Base-by-base conservation (phyloP, 2,329 filamentous ascomycete species). In the Xylaria digitata region DNA sequence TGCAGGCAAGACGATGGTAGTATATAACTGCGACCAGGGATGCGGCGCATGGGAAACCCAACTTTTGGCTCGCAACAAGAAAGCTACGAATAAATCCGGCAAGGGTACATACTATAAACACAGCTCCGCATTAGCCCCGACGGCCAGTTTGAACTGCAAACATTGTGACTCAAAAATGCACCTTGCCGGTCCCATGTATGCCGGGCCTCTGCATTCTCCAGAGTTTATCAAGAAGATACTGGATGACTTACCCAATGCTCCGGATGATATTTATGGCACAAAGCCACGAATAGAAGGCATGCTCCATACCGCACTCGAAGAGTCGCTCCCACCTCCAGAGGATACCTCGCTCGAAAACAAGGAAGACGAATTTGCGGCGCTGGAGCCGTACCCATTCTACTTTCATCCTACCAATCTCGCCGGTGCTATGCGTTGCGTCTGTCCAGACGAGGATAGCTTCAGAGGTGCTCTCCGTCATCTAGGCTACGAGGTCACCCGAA, bases 41-140 rank as follows among this genome's bases (percentile, higher is more conserved):
- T 99, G 96, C 75, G 93, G 94, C n/a, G 89, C 94, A 3, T 98
- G 93, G 93, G 86, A 90, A 60, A 94, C 90, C 0, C 95, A 98
- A 74, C 87, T 88, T 48, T 80, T 98, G 55, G 89, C 92, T 54
- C 88, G 87, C 63, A 92, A 92, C 74, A 91, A 87, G 70, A 81
- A 87, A 40, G 83, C 85, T 9, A 81, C 85, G 2, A 91, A 91
- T 75, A 95, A 93, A 78, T 93, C 90, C 63, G 90, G 90, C 1
- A 85, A 82, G 6, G 87, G 87, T 0, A 84, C 85, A 2, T 92
- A 90, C 73, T 95, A 92, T 81, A 97, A 97, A 77, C 90, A 96
- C 76, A 84, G 86, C 0, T 89, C 94, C 69, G 87, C 91, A 0
- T 85, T 91, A 75, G 94, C 86, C 0, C 93, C 94, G 1, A 86